These are phyloP conservation scores for Pseudonitzschia multiseries DNA, from an alignment of 108 stramenopile genomes.

Conservation along the genomic window DNA sequence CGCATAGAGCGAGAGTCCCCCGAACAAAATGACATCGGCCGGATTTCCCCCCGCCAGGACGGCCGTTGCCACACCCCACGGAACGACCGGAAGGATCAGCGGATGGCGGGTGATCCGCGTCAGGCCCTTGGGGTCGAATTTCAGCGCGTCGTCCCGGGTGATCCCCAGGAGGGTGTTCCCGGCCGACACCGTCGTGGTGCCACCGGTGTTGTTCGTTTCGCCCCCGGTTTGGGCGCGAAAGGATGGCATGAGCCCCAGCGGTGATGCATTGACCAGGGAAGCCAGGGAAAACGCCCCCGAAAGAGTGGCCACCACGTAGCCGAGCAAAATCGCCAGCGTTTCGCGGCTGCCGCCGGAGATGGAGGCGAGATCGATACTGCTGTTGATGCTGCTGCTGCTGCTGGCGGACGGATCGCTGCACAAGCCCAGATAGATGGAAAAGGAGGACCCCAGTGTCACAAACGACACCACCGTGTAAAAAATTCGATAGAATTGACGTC, in stretches of 20 bases:
- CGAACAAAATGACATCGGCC: constrained; percentile 49
- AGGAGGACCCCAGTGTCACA: constrained; percentile 47
- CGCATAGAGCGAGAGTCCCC: constrained; percentile 47
- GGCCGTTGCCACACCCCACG: constrained; percentile 53
- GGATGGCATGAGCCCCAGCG: constrained; percentile 44
- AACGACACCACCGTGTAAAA: constrained; percentile 56
- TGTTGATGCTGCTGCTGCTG: background rate
- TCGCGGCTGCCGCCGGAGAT: constrained; percentile 14
- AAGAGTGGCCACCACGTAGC: constrained; percentile 30
- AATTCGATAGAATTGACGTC: constrained; percentile 55
- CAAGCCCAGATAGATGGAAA: constrained; percentile 39
- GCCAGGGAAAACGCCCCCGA: constrained; percentile 45
- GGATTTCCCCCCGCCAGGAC: constrained; percentile 36
- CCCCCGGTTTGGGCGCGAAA: constrained; percentile 17
- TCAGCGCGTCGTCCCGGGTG: constrained; percentile 41
- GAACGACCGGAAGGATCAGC: constrained; percentile 58
- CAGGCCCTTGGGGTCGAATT: constrained; percentile 45
- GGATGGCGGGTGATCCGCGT: constrained; percentile 62
- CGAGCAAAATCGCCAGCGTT: constrained; percentile 5
- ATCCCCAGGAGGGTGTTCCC: constrained; percentile 13
- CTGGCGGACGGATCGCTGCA: background rate
- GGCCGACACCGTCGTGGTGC: background rate
- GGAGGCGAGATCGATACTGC: background rate
- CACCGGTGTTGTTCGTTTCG: background rate
- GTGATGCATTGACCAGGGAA: constrained; percentile 59